Evolutionary conservation across 2,329 filamentous ascomycete species (phyloP).

Genomic region (Alternaria brassicicola): DNA sequence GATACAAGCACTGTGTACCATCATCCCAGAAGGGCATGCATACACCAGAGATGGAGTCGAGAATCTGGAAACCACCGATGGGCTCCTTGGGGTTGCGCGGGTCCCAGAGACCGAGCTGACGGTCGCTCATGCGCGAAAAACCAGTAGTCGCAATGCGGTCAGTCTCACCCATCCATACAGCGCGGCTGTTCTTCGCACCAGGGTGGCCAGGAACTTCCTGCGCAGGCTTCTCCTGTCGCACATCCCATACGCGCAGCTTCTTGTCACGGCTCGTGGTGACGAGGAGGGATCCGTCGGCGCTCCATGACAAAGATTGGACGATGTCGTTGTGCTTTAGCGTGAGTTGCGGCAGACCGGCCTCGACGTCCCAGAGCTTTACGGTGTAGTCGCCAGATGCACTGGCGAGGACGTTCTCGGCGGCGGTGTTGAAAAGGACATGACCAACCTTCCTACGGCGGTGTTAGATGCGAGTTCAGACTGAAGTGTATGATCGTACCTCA

Average conservation of each 20-base stretch:
- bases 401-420: slow-evolving; percentile 92
- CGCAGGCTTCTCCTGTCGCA: slow-evolving; percentile 85
- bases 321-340: slow-evolving; percentile 87
- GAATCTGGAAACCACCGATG: slow-evolving; percentile 84
- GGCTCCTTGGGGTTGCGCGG: slow-evolving; percentile 78
- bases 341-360: slow-evolving; percentile 74
- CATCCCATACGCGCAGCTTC: slow-evolving; percentile 97
- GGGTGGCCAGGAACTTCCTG: slow-evolving; percentile 85
- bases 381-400: slow-evolving; percentile 94
- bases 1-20: slow-evolving; percentile 90
- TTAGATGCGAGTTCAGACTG: slow-evolving; percentile 20
- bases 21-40: slow-evolving; percentile 99
- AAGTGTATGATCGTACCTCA: slow-evolving; percentile 64
- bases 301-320: slow-evolving; percentile 95
- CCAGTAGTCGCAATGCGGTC: slow-evolving; percentile 95
- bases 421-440: slow-evolving; percentile 96
- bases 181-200: slow-evolving; percentile 96
- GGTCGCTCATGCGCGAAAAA: slow-evolving; percentile 98
- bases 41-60: slow-evolving; percentile 96
- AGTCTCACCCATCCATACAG: slow-evolving; percentile 96
- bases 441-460: slow-evolving; percentile 78
- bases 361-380: slow-evolving; percentile 94
- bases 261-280: slow-evolving; percentile 97
- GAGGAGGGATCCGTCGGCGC: slow-evolving; percentile 81
- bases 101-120: slow-evolving; percentile 95